phyloP scores from a whole-genome alignment of 1,284 basidiomycete species.

The Vanrija pseudolonga region DNA sequence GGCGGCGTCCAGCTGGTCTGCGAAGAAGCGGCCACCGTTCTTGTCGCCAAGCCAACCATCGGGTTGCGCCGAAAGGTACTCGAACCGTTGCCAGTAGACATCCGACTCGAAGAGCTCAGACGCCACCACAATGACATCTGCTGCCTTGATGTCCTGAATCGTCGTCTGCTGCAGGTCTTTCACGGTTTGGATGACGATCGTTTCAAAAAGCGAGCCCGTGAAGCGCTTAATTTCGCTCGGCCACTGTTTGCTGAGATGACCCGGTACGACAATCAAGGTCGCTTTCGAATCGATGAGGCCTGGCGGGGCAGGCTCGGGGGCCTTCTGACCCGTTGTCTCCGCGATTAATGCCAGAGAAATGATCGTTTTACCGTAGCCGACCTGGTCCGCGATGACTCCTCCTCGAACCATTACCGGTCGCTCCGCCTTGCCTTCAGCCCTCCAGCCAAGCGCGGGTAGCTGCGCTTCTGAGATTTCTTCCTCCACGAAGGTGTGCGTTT shows the following conservation, averaged over 20 bases:
- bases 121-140: slow-evolving; percentile 83
- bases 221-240: slow-evolving; percentile 81
- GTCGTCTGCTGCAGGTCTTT: slow-evolving; percentile 68
- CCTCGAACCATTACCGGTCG: slow-evolving; percentile 72
- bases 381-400: slow-evolving; percentile 91
- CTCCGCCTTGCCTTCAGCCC: slow-evolving; percentile 84
- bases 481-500: slow-evolving; percentile 69
- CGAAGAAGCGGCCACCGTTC: slow-evolving; percentile 81
- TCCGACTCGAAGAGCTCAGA: slow-evolving; percentile 76
- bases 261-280: slow-evolving; percentile 81
- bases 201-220: slow-evolving; percentile 56
- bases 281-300: slow-evolving; percentile 64
- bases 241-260: slow-evolving; percentile 88
- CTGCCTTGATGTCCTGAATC: slow-evolving; percentile 71
- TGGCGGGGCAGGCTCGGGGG: slow-evolving; percentile 50
- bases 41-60: slow-evolving; percentile 41
- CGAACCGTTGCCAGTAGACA: slow-evolving; percentile 60
- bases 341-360: slow-evolving; percentile 82
- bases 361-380: slow-evolving; percentile 95
- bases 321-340: slow-evolving; percentile 56
- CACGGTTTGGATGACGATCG: slow-evolving; percentile 62
- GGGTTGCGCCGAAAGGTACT: slow-evolving; percentile 57
- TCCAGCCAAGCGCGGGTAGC: slow-evolving; percentile 80
- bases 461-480: slow-evolving; percentile 91
- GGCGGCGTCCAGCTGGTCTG: slow-evolving; percentile 66